phyloP scores from a whole-genome alignment of 1,139 yeast species.

The Debaryomyces fabryi region DNA sequence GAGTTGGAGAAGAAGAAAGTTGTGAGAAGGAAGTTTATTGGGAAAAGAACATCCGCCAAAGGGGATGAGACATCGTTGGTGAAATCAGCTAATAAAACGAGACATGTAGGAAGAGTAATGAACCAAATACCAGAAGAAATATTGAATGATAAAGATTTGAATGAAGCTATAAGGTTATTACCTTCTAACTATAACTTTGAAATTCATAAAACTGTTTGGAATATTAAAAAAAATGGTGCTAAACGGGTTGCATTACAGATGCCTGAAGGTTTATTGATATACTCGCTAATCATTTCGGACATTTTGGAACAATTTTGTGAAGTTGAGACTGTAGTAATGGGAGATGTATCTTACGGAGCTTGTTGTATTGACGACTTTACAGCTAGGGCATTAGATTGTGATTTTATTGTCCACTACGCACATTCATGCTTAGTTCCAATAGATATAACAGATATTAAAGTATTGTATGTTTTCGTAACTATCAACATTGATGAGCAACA shows the following conservation, averaged over 20 bases:
- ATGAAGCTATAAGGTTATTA: constrained; percentile 74
- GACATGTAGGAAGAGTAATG: constrained; percentile 59
- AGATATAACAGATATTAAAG: constrained; percentile 87
- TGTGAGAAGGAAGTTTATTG: constrained; percentile 39
- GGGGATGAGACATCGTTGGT: constrained; percentile 22
- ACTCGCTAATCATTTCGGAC: constrained; percentile 84
- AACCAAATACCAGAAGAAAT: constrained; percentile 93
- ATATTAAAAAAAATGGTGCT: constrained; percentile 72
- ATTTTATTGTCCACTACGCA: constrained; percentile 93
- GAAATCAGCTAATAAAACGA: constrained; percentile 27
- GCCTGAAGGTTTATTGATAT: constrained; percentile 95
- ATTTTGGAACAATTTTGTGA: constrained; percentile 88
- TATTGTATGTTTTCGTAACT: constrained; percentile 92
- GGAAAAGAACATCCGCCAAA: constrained; percentile 24
- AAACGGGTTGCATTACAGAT: constrained; percentile 86
- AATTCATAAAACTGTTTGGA: constrained; percentile 94
- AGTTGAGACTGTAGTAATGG: constrained; percentile 93
- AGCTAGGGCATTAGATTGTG: constrained; percentile 91
- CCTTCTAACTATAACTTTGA: constrained; percentile 96
- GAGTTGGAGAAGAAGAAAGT: constrained; percentile 10
- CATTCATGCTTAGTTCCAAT: constrained; percentile 97
- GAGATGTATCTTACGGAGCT: constrained; percentile 98
- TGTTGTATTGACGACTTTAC: constrained; percentile 98
- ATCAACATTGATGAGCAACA: constrained; percentile 86
- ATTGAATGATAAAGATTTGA: constrained; percentile 72